Base-by-base conservation (phyloP, 768 basidiomycete genomes). In the Xanthoconium stramineum region DNA sequence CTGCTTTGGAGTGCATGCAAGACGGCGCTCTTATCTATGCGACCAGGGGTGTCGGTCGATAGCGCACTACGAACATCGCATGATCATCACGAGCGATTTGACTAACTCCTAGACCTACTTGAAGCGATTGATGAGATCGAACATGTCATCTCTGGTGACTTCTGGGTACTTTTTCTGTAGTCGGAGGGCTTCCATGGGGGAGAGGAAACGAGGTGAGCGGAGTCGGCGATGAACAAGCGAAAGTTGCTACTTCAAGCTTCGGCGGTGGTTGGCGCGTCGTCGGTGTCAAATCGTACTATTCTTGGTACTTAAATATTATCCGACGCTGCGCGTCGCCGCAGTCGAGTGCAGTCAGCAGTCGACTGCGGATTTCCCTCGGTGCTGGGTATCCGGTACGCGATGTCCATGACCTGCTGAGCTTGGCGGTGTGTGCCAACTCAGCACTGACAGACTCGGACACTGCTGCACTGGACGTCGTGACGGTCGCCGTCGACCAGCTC, bases 141-240 rank as follows among this genome's bases (percentile, higher is more conserved):
- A 88, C 86, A 98, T 93, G 76, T 95, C 94, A 79, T 96, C 94
- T 67, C 86, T 84, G 40, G 90, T 79, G 62, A 97, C 86, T 65
- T 95, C 88, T 15, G 95, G 93, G 68, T 88, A 94, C 73, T 95
- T 96, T 78, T 88, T 92, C 69, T 92, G 89, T 14, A 97, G 79
- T 73, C 87, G 86, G 59, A 97, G 76, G 47, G 89, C 86, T 71
- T 92, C 86, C 91, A 93, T 91, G 48, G 63, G 42, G 47, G 69
- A 59, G 24, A 24, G 24, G 24, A 24, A 24, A 24, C 24, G 24
- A 24, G 24, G 4, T 4, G 24, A 4, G 24, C 29, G 60, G 68
- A 67, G 17, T 10, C 57, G 59, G 53, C 46, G 56, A 42, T 55
- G 29, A 33, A 1, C n/a, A 35, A 29, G n/a, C 14, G 36, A 37